These are phyloP conservation scores for Syzygium jambos DNA, from an alignment of 345 rosid species.

Conservation along the genomic window DNA sequence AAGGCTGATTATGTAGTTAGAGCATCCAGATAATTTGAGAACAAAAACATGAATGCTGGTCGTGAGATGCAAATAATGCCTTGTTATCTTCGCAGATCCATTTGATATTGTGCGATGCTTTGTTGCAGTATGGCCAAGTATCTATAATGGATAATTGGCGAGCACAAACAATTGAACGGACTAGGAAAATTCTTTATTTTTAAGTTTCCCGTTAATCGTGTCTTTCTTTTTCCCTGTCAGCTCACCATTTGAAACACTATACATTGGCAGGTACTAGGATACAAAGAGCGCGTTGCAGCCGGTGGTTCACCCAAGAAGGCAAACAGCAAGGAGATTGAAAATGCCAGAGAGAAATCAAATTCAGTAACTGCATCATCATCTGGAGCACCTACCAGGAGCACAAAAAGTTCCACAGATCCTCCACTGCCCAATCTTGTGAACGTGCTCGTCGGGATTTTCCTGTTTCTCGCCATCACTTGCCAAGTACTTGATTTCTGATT, in stretches of 20 bases:
- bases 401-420: not conserved
- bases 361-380: not conserved
- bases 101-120: not conserved
- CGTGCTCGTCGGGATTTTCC: not conserved
- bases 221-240: not conserved
- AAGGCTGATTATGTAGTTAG: not conserved
- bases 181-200: not conserved
- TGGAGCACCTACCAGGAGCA: not conserved
- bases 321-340: not conserved
- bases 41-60: not conserved
- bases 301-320: not conserved
- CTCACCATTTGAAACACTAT: not conserved
- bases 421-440: not conserved
- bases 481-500: not conserved
- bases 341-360: not conserved
- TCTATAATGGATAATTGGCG: not conserved
- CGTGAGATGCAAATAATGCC: not conserved
- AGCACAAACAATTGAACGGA: not conserved
- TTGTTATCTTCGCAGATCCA: not conserved
- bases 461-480: not conserved
- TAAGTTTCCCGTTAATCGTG: not conserved
- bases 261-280: not conserved
- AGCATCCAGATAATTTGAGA: not conserved
- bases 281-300: not conserved
- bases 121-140: not conserved